phyloP scores from a whole-genome alignment of 306 rosid genomes.

The Coriaria nepalensis region DNA sequence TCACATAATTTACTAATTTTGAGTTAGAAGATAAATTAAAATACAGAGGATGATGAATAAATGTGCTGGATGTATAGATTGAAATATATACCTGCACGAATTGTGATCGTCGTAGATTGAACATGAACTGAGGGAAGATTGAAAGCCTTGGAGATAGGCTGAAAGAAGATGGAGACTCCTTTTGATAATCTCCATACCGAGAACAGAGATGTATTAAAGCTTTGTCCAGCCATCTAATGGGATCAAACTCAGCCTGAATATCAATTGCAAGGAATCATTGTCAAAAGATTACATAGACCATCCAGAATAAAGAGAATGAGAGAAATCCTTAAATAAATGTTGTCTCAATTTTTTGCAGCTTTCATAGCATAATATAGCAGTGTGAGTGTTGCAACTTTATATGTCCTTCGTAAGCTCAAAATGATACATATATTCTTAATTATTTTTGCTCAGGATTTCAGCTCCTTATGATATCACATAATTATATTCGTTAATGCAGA shows the following conservation, averaged over 20 bases:
- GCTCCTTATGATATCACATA: no score
- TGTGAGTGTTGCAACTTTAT: no score
- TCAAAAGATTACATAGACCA: neutral
- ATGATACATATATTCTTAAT: no score
- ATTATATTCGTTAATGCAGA: no score
- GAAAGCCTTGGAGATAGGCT: constrained; percentile 93
- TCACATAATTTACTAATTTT: constrained; percentile 7
- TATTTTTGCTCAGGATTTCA: no score
- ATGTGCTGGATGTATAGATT: constrained; percentile 9
- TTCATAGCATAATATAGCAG: no score
- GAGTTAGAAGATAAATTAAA: constrained; percentile 8
- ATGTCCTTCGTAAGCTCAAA: no score
- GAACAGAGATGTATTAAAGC: constrained; percentile 81
- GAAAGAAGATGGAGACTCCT: constrained; percentile 74
- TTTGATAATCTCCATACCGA: constrained; percentile 87
- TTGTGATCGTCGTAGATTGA: constrained; percentile 90
- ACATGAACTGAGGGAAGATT: constrained; percentile 92
- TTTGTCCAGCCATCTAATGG: constrained; percentile 97
- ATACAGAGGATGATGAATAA: constrained; percentile 8
- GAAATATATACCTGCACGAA: constrained; percentile 72
- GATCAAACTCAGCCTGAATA: constrained; percentile 93
- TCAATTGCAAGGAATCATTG: constrained; percentile 18
- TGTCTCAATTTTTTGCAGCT: no score
- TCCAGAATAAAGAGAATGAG: neutral
- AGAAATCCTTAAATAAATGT: no score